phyloP scores from a whole-genome alignment of 1,139 yeast genomes.

The Blastobotrys serpentis region DNA sequence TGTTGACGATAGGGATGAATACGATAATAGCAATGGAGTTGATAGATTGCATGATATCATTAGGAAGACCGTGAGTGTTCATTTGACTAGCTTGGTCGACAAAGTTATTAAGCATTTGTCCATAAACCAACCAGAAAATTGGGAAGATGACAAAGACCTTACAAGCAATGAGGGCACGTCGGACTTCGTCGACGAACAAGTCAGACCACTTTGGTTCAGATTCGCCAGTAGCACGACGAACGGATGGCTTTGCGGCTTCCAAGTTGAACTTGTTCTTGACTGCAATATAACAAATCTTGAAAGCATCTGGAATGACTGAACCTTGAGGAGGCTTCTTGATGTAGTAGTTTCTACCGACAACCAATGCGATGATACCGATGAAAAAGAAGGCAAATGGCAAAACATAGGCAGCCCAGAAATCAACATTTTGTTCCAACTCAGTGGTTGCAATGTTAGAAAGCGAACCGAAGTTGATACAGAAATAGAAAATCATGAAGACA shows the following conservation, averaged over 20 bases:
- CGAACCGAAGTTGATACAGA: conserved; percentile 80
- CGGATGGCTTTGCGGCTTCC: conserved; percentile 56
- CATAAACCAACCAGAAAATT: conserved; percentile 65
- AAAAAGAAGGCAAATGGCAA: conserved; percentile 65
- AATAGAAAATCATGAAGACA: conserved; percentile 72
- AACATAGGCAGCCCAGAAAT: conserved; percentile 75
- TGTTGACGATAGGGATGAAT: conserved; percentile 60
- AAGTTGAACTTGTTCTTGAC: conserved; percentile 51
- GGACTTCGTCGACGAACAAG: conserved; percentile 61
- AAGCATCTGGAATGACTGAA: conserved; percentile 57
- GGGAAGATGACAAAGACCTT: conserved; percentile 63
- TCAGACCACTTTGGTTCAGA: conserved; percentile 55
- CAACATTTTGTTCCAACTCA: conserved; percentile 64
- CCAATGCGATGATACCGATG: conserved; percentile 55
- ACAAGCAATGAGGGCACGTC: conserved; percentile 59
- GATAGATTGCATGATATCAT: conserved; percentile 62
- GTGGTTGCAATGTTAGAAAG: conserved; percentile 77
- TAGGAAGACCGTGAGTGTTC: conserved; percentile 64
- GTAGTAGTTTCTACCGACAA: conserved; percentile 57
- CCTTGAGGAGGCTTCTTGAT: conserved; percentile 64
- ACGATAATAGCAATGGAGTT: conserved; percentile 61
- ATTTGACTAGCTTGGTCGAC: conserved; percentile 64
- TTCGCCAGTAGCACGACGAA: conserved; percentile 41
- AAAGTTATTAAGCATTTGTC: conserved; percentile 65
- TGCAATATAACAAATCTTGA: conserved; percentile 50